phyloP scores from a whole-genome alignment of 2,329 filamentous ascomycete genomes.

The Penicillium sp. region DNA sequence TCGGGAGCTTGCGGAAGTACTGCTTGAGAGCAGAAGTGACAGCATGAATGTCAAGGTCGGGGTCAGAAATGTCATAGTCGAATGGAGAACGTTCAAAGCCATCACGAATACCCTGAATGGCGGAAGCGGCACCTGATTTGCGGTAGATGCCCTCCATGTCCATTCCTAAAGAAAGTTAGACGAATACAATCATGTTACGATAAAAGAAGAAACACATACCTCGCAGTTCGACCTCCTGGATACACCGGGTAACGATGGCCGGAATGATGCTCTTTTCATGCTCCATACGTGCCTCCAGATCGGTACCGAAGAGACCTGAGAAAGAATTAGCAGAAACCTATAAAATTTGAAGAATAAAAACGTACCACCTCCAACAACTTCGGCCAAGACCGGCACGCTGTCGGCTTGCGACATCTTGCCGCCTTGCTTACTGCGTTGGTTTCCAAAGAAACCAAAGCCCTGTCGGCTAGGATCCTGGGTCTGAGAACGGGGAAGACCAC shows the following conservation, averaged over 20 bases:
- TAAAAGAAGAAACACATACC: conserved; percentile 52
- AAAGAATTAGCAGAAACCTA: conserved; percentile 17
- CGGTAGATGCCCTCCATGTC: conserved; percentile 97
- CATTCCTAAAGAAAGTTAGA: conserved; percentile 62
- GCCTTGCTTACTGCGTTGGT: conserved; percentile 52
- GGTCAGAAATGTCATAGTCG: conserved; percentile 91
- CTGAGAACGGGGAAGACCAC: conserved; percentile 46
- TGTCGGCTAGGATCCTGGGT: conserved; percentile 58
- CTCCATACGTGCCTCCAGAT: conserved; percentile 82
- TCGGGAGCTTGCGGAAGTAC: conserved; percentile 93
- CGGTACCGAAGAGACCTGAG: conserved; percentile 80
- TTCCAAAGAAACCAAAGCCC: conserved; percentile 74
- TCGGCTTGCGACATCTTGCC: conserved; percentile 52
- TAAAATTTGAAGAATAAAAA: conserved; percentile 8
- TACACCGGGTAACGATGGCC: conserved; percentile 87
- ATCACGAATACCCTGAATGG: conserved; percentile 87
- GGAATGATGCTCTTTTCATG: conserved; percentile 90
- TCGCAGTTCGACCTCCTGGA: conserved; percentile 92
- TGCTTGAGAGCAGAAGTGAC: conserved; percentile 96
- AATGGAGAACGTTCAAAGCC: conserved; percentile 80
- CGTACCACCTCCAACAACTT: conserved; percentile 49
- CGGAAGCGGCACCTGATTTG: conserved; percentile 91
- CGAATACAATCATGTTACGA: conserved; percentile 25
- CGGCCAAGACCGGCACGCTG: conserved; percentile 49
- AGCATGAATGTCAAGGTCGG: conserved; percentile 91